Evolutionary conservation across 768 basidiomycete genomes (phyloP), one percentile per base, ranked within the genome.

Genomic region (Kwoniella heveanensis): DNA sequence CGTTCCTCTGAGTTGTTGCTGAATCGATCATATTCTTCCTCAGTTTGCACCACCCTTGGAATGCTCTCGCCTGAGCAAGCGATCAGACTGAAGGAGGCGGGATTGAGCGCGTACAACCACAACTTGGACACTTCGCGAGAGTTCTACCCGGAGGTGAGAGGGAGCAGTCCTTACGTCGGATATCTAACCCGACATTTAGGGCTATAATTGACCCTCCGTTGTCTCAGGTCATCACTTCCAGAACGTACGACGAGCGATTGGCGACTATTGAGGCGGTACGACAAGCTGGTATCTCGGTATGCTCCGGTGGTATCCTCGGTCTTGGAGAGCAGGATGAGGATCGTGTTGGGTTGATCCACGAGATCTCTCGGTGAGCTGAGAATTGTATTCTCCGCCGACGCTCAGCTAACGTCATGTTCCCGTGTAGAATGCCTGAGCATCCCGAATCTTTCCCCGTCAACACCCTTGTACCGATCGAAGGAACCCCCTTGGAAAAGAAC

Each of bases 391-490:
- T n/a, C n/a, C n/a, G n/a, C n/a, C 21, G 22, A 39, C 29, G 37
- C 39, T 6, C 10, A 46, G 47, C 54, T 50, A 29, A 62, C 51
- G 37, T 53, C 19, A 15, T 19, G 8, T 70, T 94, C 92, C 76
- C 88, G n/a, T 96, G 85, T 46, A 64, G 63, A 49, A 44, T 64
- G 44, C 88, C 90, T 44, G 90, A 94, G 78, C 92, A 97, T 73
- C 95, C 95, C n/a, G 95, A 98, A 79, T 94, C 91, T 4, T 98
- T 98, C 84, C 95, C 95, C 0, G 94, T 98, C 64, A 98, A 98
- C 79, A 94, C 95, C 15, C 84, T 98, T 60, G 95, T 98, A 1
- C 93, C 95, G 15, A 97, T 98, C 65, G 84, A 88, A 68, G 95
- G 95, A 36, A 98, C 95, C 5, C 95, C 95, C 13, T 82, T 98